Evolutionary conservation across 441 rosid genomes (phyloP).

Genomic region (Erodium trifolium): DNA sequence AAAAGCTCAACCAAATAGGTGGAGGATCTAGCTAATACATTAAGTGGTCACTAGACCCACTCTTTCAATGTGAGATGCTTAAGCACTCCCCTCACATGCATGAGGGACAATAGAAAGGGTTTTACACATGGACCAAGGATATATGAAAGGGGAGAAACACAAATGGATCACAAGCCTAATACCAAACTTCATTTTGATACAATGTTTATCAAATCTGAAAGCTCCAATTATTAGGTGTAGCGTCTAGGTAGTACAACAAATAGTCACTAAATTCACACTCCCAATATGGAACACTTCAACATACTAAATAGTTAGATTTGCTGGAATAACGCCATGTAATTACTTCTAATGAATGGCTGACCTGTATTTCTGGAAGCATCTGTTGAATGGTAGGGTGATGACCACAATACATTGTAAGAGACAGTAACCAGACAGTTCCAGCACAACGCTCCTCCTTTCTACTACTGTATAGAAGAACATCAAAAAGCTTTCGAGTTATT

Average conservation of each 20-base stretch:
- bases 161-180: too few species aligned
- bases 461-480: conserved; percentile 72
- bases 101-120: background rate
- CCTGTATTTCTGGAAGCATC: conserved; percentile 97
- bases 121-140: background rate
- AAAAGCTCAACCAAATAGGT: background rate
- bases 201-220: background rate
- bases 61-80: background rate
- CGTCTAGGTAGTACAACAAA: background rate
- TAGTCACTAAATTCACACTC: background rate
- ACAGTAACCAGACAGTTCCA: conserved; percentile 92
- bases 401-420: conserved; percentile 91
- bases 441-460: conserved; percentile 98
- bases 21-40: background rate
- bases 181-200: background rate
- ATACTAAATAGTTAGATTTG: background rate
- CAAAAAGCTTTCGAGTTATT: conserved; percentile 70
- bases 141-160: too few species aligned
- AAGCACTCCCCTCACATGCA: background rate
- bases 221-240: background rate
- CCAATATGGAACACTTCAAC: background rate
- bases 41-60: background rate
- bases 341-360: conserved; percentile 23
- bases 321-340: conserved; percentile 2
- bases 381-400: conserved; percentile 71